A percentile compares a stretch with the other conserved stretches of the same genome.
Evolutionary conservation across 371 early-diverging fungal genomes (phyloP).

Genomic region (Mucor saturninus): DNA sequence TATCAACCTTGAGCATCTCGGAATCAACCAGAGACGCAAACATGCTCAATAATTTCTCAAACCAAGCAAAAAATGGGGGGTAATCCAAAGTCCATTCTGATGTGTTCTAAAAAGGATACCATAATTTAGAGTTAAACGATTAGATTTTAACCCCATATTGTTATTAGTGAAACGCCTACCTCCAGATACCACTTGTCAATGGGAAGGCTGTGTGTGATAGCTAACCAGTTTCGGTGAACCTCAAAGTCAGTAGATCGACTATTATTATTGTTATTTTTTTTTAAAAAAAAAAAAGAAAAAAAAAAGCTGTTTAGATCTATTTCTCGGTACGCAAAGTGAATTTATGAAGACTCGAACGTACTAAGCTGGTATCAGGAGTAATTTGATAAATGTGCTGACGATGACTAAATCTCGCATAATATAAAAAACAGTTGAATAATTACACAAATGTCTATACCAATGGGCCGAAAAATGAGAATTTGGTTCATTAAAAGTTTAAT

Average conservation of each 20-base stretch:
- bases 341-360: conserved; percentile 33
- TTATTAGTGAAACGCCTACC: conserved; percentile 41
- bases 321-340: neutral
- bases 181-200: conserved; percentile 89
- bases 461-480: neutral
- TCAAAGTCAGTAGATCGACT: conserved; percentile 97
- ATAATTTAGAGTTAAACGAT: neutral
- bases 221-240: conserved; percentile 98
- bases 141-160: too few relatives aligned
- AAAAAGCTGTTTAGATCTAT: neutral
- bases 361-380: conserved; percentile 79
- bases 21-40: conserved; percentile 73
- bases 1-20: conserved; percentile 75
- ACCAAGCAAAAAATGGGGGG: conserved; percentile 98
- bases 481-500: neutral
- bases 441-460: neutral
- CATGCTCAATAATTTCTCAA: conserved; percentile 80
- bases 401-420: conserved; percentile 45
- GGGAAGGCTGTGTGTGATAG: conserved; percentile 88
- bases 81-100: conserved; percentile 98
- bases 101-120: conserved; percentile 56
- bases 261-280: conserved; percentile 4
- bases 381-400: conserved; percentile 66
- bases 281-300: conserved; percentile 5
- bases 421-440: neutral